Base-by-base conservation (phyloP, 108 stramenopile species). In the Pseudonitzschia delicatissima region DNA sequence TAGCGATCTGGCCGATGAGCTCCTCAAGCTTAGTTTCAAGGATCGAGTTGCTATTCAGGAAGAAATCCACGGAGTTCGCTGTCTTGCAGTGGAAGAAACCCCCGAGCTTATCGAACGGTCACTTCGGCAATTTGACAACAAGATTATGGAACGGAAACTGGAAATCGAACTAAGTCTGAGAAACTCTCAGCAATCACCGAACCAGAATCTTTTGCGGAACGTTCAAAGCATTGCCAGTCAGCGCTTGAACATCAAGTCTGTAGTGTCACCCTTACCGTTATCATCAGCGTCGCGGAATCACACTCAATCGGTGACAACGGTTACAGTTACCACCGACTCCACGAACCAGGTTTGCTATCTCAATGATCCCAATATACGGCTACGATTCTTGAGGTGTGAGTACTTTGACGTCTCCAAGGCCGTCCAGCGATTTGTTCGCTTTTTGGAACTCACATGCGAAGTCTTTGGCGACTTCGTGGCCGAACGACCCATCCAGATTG, bases 391-490 rank as follows among this genome's bases (percentile, higher is more conserved):
- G 33, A 28, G 68, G 15, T 37, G 9, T 8, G 32, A 52, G 5
- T 34, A 11, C 7, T 49, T 45, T 21, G 45, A 69, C 25, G 26
- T 45, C 5, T 31, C 5, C 45, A 59, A 47, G 8, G 68, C 68
- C 13, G 68, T 44, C 1, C 5, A 20, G 3, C 57, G 55, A 3
- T 44, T 69, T 21, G 29, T 59, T 13, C 31, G 13, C 21, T 69
- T 60, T 49, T 48, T 69, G 29, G 37, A 69, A 23, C 37, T 53
- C 52, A 18, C 36, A 11, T 45, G 29, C n/a, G 72, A 61, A 35
- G 26, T 73, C 5, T 73, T 73, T 52, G 68, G 68, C 9, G 34
- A 21, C 15, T 29, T 49, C 31, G 45, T 36, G 13, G 21, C 57
- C 7, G 57, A 35, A 3, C 42, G 68, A 21, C 53, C 53, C 15